Evolutionary conservation across 352 stramenopile species (phyloP), one percentile per base, ranked within the genome.

Genomic region (Albugo laibachii): DNA sequence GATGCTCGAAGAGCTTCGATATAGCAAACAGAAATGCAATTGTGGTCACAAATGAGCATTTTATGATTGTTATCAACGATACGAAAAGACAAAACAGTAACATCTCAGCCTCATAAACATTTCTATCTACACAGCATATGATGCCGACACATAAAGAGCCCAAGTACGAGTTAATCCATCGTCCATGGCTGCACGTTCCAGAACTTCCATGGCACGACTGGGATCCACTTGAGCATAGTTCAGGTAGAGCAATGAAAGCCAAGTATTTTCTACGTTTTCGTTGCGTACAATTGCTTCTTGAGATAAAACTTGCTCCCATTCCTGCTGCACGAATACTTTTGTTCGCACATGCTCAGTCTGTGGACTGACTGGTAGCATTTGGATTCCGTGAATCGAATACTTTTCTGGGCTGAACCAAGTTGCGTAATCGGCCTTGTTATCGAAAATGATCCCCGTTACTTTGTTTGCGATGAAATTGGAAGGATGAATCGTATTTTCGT

Each of bases 101-200:
- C 24, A 31, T 31, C 24, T 31, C 24, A 31, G 24, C 24, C 24
- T 31, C 24, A 31, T 31, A 8, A 31, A 31, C 24, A 8, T 31
- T 31, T 31, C 24, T 31, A 31, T 31, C 24, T 31, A 31, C 24
- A 31, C 24, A 31, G 24, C 24, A 31, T 31, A 31, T 43, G 38
- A 24, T 24, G 38, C 38, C 16, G 38, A 19, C 16, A 43, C 8
- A 61, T 88, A 88, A 14, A 88, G 54, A 14, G 76, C 76, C 76
- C 76, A 88, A 15, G 76, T 83, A n/a, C 63, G 70, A 16, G 76
- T 79, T 41, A 88, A 69, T 0, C 76, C 76, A 48, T 85, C 63
- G 59, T 83, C 74, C 57, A 88, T 66, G 5, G 59, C 48, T 39
- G 58, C 65, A 14, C 70, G 57, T 54, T 77, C 63, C 43, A 88